Evolutionary conservation across 1,139 yeast genomes (phyloP), one percentile per base, ranked within the genome.

Genomic region (Zygoascus hellenicus): DNA sequence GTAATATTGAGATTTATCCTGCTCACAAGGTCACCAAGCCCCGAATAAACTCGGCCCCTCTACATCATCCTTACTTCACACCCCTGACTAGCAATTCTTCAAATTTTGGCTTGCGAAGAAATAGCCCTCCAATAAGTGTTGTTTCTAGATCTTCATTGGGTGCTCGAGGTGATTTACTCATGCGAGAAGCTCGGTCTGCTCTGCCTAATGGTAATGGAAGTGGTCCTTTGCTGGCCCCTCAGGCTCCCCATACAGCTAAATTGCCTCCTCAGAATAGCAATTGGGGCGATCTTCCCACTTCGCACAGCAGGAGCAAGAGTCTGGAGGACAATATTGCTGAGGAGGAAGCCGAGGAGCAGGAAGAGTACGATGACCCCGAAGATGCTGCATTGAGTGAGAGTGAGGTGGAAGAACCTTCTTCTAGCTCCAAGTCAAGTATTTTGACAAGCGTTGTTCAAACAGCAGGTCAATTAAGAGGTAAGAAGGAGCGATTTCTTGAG

Each of bases 341-440:
- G 33, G 48, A 33, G 30, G 40, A 14, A 10, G 45, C 38, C 31
- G 48, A 38, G 10, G 40, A 28, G 16, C 44, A 46, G 36, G 48
- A 46, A 13, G 43, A 41, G 13, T 60, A 49, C 17, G 46, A 54
- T 2, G 62, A 61, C 38, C 62, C 64, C 2, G 64, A 60, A 43
- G 63, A 59, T 43, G 60, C 59, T 2, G 63, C 64, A 4, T 45
- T 59, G 39, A 56, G 61, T n/a, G 62, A 58, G 33, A 45, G 28
- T 9, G 47, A 45, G 15, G 48, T 41, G 31, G 34, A 39, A n/a
- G 44, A 11, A 9, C 6, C 37, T 4, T 36, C 38, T 26, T 22
- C 26, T 28, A 36, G 38, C 9, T n/a, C 29, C 7, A 32, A n/a
- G 26, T 14, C 47, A 9, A 26, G 16, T 36, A 9, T 5, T 40